These are phyloP conservation scores for Pecoramyces ruminantium DNA, from an alignment of 192 early-diverging fungal genomes.

Conservation along the genomic window DNA sequence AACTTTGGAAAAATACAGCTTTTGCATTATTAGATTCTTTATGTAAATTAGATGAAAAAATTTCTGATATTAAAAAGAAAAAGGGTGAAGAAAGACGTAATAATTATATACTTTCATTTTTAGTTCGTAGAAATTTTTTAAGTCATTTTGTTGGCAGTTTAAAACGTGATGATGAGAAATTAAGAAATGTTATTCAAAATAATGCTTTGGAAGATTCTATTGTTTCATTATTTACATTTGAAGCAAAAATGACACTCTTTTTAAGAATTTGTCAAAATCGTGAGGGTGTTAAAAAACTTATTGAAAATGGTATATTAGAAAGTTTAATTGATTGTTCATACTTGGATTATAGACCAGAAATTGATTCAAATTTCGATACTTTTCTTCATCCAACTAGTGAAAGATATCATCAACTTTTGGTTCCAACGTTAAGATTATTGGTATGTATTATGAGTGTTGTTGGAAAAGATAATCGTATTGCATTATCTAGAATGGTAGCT, in stretches of 20 bases:
- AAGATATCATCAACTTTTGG: conserved; percentile 42
- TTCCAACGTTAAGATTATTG: conserved; percentile 43
- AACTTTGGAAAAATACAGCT: conserved; percentile 70
- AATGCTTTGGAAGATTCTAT: conserved; percentile 26
- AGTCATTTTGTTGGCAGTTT: conserved; percentile 32
- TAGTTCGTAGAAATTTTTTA: conserved; percentile 26
- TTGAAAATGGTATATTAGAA: conserved; percentile 67
- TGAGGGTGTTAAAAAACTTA: conserved; percentile 58
- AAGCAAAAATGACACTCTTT: conserved; percentile 67
- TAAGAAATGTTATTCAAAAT: conserved; percentile 25
- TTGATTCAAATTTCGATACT: conserved; percentile 10
- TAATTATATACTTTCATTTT: conserved; percentile 12
- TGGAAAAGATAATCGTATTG: conserved; percentile 21
- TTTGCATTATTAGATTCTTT: conserved; percentile 61
- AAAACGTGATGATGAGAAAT: conserved; percentile 38
- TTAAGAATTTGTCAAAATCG: conserved; percentile 52
- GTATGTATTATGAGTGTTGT: conserved; percentile 19
- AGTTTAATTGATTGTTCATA: conserved; percentile 52
- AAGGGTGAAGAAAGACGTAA: conserved; percentile 2
- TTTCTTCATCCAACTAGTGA: conserved; percentile 10
- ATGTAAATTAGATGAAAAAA: conserved; percentile 11
- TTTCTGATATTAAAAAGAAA: neutral
- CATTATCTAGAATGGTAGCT: conserved; percentile 19
- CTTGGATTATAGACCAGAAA: conserved; percentile 46
- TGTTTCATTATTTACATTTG: conserved; percentile 51